Evolutionary conservation across 345 rosid genomes (phyloP), one percentile per base, ranked within the genome.

Genomic region (Pelargonium nanum): DNA sequence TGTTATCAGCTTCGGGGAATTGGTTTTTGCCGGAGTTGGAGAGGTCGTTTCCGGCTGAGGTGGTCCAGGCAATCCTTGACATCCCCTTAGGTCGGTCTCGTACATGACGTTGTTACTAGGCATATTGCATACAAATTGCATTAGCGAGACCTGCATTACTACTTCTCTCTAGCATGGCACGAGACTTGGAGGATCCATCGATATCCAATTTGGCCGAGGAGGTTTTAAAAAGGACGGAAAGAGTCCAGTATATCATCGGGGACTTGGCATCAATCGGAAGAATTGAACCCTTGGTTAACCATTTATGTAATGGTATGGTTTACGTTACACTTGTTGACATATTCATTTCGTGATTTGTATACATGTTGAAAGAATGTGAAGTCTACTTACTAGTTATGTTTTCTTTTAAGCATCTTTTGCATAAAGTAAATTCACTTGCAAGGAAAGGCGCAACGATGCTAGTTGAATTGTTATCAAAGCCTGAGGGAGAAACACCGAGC

Each of bases 91-190:
- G n/a, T n/a, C n/a, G n/a, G n/a, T n/a, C n/a, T n/a, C n/a, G n/a
- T n/a, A n/a, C 22, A 69, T 76, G 62, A 79, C 73, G 70, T 62
- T 79, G 62, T 59, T 76, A 57, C 74, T 63, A 10, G 70, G 65
- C 71, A 57, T 68, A 66, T 53, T 79, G 80, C 57, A 57, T 53
- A 32, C 54, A 66, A 63, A 62, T 75, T 51, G 74, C 78, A 53
- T 72, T 65, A 17, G 80, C 72, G 68, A 79, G 75, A 58, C 72
- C 78, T 16, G 83, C 83, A 30, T 64, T 73, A 56, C 72, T 79
- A 62, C 83, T 75, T 60, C 80, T 75, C 45, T 56, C 75, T 19
- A 73, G 70, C 74, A 68, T 75, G 76, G 71, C 80, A 23, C 75
- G 72, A 66, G 70, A 70, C 59, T 63, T 65, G 62, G 83, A 75